Base-by-base conservation (phyloP, 2,329 filamentous ascomycete species). In the Trichoderma oligosporum region DNA sequence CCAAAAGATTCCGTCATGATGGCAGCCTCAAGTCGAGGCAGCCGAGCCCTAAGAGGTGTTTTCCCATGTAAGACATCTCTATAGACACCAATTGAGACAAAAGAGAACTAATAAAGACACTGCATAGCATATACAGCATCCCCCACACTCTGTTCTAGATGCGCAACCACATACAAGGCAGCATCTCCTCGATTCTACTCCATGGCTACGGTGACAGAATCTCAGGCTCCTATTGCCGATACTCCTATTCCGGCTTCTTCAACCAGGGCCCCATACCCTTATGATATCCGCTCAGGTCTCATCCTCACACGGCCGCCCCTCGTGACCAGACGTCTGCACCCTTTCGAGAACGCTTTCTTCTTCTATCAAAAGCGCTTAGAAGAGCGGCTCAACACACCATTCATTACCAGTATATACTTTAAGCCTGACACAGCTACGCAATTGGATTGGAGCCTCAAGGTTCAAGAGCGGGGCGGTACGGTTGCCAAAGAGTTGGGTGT, bases 291-390 rank as follows among this genome's bases (percentile, higher is more conserved):
- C 58, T 78, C 81, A 58, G 88, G 90, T 62, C 80, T 97, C 59
- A 84, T 97, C 64, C 84, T 99, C 62, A 94, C 91, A 44, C 90
- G 94, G 25, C 84, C 94, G 46, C 94, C 94, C 6, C 78, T 95
- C 59, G 80, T 99, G 67, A 97, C 94, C 24, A 87, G 89, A 64
- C 80, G 87, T 60, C 85, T 93, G 54, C 89, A 88, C 31, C 81
- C 89, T 11, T 97, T 99, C 74, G 94, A 99, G 74, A 88, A 91
- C 69, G 82, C 93, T 62, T 97, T 88, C 76, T 96, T 88, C 79
- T 91, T 99, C 71, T 99, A 99, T 77, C 94, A 99, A 77, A 93
- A 93, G 67, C 91, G 94, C 12, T 82, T 99, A 60, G 96, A 97
- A 73, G 94, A 99, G 79, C 89, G 94, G 41, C 81, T 96, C 52